Conservation (phyloP, 345 rosid species). For the Gynandropsis gynandra region DNA sequence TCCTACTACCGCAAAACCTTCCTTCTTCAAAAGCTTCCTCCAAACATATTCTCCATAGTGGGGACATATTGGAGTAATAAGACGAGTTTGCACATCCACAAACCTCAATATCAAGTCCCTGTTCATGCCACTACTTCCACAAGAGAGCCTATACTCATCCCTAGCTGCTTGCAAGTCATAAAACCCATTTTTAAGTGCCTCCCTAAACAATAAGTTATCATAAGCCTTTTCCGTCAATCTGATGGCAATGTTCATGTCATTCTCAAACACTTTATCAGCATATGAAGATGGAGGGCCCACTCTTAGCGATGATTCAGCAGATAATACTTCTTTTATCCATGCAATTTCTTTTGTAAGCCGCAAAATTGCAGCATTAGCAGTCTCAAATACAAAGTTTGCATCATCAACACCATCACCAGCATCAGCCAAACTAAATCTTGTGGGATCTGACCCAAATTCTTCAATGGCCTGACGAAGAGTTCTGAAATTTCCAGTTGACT, state of each 20-base stretch:
- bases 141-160: conserved; percentile 84
- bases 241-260: conserved; percentile 82
- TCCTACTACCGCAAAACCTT: conserved; percentile 65
- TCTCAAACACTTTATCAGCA: conserved; percentile 82
- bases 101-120: conserved; percentile 53
- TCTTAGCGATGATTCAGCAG: conserved; percentile 65
- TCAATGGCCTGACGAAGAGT: conserved; percentile 72
- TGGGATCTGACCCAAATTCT: conserved; percentile 89
- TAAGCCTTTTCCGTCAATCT: conserved; percentile 62
- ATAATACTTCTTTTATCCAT: conserved; percentile 83
- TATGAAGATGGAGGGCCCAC: conserved; percentile 57
- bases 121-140: conserved; percentile 74
- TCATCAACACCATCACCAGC: conserved; percentile 97
- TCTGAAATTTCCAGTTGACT: conserved; percentile 93
- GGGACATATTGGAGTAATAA: conserved; percentile 86
- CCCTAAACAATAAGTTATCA: conserved; percentile 70
- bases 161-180: conserved; percentile 92
- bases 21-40: conserved; percentile 75
- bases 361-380: conserved; percentile 84
- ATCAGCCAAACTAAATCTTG: conserved; percentile 85
- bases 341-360: conserved; percentile 80
- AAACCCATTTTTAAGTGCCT: conserved; percentile 83
- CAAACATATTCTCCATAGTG: conserved; percentile 87
- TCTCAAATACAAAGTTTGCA: conserved; percentile 91
- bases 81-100: conserved; percentile 90